Evolutionary conservation across 352 stramenopile species (phyloP).

Genomic region (Globisporangium canariense): DNA sequence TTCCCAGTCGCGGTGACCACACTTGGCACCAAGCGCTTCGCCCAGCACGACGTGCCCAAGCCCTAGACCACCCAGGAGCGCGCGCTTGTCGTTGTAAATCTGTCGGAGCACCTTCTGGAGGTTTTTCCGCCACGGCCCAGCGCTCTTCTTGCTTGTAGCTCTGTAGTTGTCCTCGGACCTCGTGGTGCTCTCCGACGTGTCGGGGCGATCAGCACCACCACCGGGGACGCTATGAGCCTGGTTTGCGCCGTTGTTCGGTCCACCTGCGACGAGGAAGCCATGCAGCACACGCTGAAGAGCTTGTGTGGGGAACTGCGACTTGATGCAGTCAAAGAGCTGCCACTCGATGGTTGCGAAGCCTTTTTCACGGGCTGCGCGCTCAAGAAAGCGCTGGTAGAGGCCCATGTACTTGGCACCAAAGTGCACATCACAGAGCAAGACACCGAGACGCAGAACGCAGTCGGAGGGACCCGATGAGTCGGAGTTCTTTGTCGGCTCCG

Average conservation of each 20-base stretch:
- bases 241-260: slow-evolving; percentile 19
- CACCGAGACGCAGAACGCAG: slow-evolving; percentile 23
- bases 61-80: slow-evolving; percentile 22
- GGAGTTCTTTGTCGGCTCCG: not conserved
- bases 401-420: slow-evolving; percentile 38
- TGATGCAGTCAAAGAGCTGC: slow-evolving; percentile 37
- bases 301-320: slow-evolving; percentile 30
- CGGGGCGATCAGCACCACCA: not conserved
- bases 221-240: not conserved
- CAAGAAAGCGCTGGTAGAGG: slow-evolving; percentile 37
- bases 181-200: slow-evolving; percentile 10
- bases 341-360: slow-evolving; percentile 25
- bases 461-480: not conserved
- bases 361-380: slow-evolving; percentile 23
- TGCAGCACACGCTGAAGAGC: slow-evolving; percentile 25
- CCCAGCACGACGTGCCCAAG: slow-evolving; percentile 31
- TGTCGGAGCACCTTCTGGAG: slow-evolving; percentile 26
- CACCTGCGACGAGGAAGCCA: slow-evolving; percentile 33
- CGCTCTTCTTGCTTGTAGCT: not conserved
- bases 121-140: slow-evolving; percentile 17
- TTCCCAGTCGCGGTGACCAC: slow-evolving; percentile 16
- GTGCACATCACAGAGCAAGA: slow-evolving; percentile 38
- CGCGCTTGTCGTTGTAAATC: slow-evolving; percentile 23
- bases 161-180: not conserved
- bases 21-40: slow-evolving; percentile 20